Evolutionary conservation across 345 rosid genomes (phyloP).

Genomic region (Lepidium aucheri): DNA sequence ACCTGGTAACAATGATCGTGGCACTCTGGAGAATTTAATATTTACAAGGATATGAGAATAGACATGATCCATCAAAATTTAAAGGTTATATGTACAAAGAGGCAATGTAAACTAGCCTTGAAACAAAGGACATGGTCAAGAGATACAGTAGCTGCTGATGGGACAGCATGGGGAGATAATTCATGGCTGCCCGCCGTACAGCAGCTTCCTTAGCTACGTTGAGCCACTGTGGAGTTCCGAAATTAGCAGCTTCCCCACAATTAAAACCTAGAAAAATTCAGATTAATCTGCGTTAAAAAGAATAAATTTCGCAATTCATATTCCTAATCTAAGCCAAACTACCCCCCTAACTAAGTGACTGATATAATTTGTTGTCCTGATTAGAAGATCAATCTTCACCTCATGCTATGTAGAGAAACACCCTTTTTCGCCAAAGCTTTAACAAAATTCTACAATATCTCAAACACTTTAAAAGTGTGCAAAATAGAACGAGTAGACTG

Average conservation of each 20-base stretch:
- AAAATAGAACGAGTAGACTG: slow-evolving; percentile 8
- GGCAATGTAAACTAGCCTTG: slow-evolving; percentile 46
- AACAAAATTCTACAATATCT: background rate
- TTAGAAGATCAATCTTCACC: slow-evolving; percentile 12
- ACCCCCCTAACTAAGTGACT: slow-evolving; percentile 1
- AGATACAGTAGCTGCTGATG: slow-evolving; percentile 96
- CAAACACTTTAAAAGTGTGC: slow-evolving; percentile 4
- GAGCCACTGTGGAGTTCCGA: slow-evolving; percentile 98
- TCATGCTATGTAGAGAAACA: slow-evolving; percentile 8
- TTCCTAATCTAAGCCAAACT: slow-evolving; percentile 2
- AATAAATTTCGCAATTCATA: background rate
- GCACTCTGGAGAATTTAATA: slow-evolving; percentile 55
- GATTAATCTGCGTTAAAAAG: background rate
- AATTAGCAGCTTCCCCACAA: slow-evolving; percentile 99
- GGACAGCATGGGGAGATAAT: slow-evolving; percentile 98
- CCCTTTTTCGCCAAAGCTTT: slow-evolving; percentile 4
- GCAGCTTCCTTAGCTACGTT: slow-evolving; percentile 97
- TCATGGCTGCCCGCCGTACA: slow-evolving; percentile 98
- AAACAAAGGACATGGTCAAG: slow-evolving; percentile 94
- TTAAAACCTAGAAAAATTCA: slow-evolving; percentile 57
- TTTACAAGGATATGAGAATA: slow-evolving; percentile 22
- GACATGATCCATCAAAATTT: background rate
- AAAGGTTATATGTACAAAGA: background rate
- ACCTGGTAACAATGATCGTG: slow-evolving; percentile 88
- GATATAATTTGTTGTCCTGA: background rate